These are phyloP conservation scores for Rhizopogon vinicolor DNA, from an alignment of 768 basidiomycete genomes.

Conservation along the genomic window DNA sequence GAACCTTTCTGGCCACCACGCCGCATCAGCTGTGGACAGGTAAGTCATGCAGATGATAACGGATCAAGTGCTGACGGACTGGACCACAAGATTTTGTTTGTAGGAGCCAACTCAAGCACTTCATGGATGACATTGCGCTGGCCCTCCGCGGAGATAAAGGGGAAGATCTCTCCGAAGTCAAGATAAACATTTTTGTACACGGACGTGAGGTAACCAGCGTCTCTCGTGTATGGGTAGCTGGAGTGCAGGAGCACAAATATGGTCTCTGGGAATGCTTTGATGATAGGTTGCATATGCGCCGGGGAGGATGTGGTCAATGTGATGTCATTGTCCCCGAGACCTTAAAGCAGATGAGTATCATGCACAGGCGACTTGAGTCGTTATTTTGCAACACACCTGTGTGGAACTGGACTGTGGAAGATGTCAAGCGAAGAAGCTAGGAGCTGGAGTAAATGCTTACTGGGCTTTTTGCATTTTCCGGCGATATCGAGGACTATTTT, in stretches of 20 bases:
- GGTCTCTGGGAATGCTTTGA: constrained; percentile 56
- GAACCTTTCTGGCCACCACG: constrained; percentile 76
- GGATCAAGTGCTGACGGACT: constrained; percentile 37
- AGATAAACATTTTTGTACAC: constrained; percentile 72
- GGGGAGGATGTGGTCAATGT: constrained; percentile 54
- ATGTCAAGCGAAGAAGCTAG: background rate
- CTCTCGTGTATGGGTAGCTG: constrained; percentile 74
- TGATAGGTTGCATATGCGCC: constrained; percentile 61
- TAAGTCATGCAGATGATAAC: background rate
- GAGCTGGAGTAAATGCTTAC: constrained; percentile 29
- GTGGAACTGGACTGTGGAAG: constrained; percentile 69
- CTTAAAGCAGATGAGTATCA: constrained; percentile 2
- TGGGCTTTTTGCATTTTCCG: constrained; percentile 50
- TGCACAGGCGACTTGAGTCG: no score
- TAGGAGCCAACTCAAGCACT: constrained; percentile 67
- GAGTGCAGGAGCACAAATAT: constrained; percentile 69
- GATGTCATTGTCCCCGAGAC: constrained; percentile 74
- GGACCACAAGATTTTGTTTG: constrained; percentile 79
- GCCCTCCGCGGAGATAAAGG: constrained; percentile 57
- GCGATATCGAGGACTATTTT: constrained; percentile 50
- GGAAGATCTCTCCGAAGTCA: constrained; percentile 80
- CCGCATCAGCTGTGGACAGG: constrained; percentile 46
- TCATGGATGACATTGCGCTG: constrained; percentile 58
- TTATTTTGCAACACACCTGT: constrained; percentile 35
- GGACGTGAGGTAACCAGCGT: constrained; percentile 72